Conservation (phyloP, 495 filamentous ascomycete species). For the Talaromyces thailandensis region DNA sequence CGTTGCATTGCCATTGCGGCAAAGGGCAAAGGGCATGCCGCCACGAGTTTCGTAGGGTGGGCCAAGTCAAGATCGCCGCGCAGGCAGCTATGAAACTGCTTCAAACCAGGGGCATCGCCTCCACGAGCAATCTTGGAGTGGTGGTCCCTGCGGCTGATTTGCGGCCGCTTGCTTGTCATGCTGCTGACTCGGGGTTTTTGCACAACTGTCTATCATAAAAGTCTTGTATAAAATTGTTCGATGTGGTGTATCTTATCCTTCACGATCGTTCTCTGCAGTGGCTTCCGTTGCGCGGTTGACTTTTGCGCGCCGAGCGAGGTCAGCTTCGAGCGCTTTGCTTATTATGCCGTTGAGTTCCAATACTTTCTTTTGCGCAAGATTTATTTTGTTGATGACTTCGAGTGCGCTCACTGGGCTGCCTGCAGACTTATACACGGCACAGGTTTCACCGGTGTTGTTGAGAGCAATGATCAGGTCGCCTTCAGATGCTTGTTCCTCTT, state of each 20-base stretch:
- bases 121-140: background rate
- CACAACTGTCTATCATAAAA: background rate
- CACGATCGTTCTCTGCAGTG: constrained; percentile 71
- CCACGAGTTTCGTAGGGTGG: background rate
- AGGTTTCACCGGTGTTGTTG: constrained; percentile 86
- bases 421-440: constrained; percentile 80
- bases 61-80: background rate
- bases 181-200: background rate
- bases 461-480: constrained; percentile 78
- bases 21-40: background rate
- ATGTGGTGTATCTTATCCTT: constrained; percentile 4
- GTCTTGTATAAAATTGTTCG: background rate
- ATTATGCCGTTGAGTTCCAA: constrained; percentile 68
- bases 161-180: background rate
- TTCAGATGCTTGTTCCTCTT: constrained; percentile 80
- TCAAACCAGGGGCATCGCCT: constrained; percentile 1
- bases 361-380: constrained; percentile 62
- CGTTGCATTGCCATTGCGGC: background rate
- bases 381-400: constrained; percentile 59
- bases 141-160: background rate
- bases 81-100: constrained; percentile 3
- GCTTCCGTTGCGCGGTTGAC: constrained; percentile 68
- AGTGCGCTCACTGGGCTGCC: constrained; percentile 74
- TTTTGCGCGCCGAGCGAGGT: constrained; percentile 65
- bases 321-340: constrained; percentile 61